These are phyloP conservation scores for Silene coronaria DNA, from an alignment of 179 eudicot species.

Conservation along the genomic window DNA sequence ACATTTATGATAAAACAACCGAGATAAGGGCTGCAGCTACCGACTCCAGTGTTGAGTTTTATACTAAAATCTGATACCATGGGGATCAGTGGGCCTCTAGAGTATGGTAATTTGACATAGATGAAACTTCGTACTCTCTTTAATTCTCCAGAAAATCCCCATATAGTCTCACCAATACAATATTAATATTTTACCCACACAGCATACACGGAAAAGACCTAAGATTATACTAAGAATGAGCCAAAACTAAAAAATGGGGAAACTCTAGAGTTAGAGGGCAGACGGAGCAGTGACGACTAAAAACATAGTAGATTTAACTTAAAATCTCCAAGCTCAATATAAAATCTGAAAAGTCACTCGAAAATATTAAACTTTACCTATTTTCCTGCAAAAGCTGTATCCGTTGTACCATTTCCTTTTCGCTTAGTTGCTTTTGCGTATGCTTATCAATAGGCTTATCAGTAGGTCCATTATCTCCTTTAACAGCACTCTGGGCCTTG, in stretches of 20 bases:
- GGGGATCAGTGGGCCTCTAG: background rate
- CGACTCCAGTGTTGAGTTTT: too few species aligned
- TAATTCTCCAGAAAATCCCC: too few species aligned
- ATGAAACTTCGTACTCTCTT: background rate
- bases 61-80: too few species aligned
- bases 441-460: slow-evolving; percentile 18
- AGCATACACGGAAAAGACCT: too few species aligned
- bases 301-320: background rate
- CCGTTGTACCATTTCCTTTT: slow-evolving; percentile 60
- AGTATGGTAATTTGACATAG: background rate
- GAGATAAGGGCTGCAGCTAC: too few species aligned
- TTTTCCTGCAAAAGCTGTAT: slow-evolving; percentile 65
- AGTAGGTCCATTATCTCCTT: slow-evolving; percentile 38
- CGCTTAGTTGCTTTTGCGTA: slow-evolving; percentile 49
- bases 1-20: too few species aligned
- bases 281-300: too few species aligned
- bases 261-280: too few species aligned
- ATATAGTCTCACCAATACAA: too few species aligned
- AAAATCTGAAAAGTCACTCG: background rate
- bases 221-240: too few species aligned
- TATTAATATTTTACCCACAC: too few species aligned
- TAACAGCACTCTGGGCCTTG: slow-evolving; percentile 41
- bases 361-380: slow-evolving; percentile 36
- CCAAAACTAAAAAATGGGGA: too few species aligned
- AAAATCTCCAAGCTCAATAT: slow-evolving; percentile 1